These are phyloP conservation scores for Orbilia javanica DNA, from an alignment of 2,329 filamentous ascomycete species.

Conservation along the genomic window DNA sequence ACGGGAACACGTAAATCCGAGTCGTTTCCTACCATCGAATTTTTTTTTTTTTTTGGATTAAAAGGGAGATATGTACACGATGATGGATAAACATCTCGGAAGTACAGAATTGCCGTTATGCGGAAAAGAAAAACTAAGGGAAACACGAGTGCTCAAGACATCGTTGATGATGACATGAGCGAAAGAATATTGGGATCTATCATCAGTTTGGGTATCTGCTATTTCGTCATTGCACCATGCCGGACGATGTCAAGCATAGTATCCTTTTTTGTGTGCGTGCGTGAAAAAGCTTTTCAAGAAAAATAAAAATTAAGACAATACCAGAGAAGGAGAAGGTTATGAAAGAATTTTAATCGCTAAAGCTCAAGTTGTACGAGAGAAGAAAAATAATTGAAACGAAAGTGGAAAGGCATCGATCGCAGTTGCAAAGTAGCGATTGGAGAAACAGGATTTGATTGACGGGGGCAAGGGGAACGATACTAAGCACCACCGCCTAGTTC, in stretches of 20 bases:
- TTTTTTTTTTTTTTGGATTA: background rate
- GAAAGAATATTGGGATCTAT: conserved; percentile 32
- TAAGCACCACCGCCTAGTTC: conserved; percentile 43
- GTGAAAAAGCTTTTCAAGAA: background rate
- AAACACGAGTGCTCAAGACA: background rate
- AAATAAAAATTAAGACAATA: background rate
- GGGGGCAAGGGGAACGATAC: background rate
- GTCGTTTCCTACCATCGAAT: background rate
- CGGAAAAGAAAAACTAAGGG: background rate
- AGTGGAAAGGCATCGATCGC: too few relatives aligned
- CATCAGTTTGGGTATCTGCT: conserved; percentile 36
- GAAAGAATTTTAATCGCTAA: background rate
- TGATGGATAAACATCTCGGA: conserved; percentile 10
- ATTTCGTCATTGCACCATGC: conserved; percentile 25
- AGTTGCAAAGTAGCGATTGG: background rate
- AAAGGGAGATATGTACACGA: conserved; percentile 23
- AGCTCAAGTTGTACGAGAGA: background rate
- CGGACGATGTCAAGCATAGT: background rate
- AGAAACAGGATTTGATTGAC: background rate
- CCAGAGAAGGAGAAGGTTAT: too few relatives aligned
- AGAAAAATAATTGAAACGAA: background rate
- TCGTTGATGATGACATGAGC: background rate
- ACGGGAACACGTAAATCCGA: conserved; percentile 14
- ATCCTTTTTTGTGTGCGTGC: background rate
- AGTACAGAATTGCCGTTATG: conserved; percentile 3